Conservation (phyloP, 257 asterid species). For the Avicennia marina region DNA sequence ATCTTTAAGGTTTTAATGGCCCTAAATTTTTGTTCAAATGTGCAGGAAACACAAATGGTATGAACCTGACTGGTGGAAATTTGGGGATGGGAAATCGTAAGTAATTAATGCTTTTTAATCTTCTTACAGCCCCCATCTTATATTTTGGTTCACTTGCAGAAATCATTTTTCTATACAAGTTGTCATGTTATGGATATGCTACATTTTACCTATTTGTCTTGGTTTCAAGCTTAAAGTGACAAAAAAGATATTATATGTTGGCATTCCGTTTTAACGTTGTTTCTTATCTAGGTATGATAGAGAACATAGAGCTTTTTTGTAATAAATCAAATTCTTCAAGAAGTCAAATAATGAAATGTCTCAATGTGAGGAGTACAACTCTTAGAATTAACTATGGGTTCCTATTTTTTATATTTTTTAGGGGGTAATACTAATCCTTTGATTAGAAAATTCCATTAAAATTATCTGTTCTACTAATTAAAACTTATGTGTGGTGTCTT, state of each 20-base stretch:
- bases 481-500: neutral
- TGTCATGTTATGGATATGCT: neutral
- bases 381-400: no score
- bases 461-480: no score
- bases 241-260: neutral
- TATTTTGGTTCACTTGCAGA: slow-evolving; percentile 4
- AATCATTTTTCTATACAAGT: neutral
- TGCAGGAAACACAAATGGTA: slow-evolving; percentile 81
- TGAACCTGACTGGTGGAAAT: slow-evolving; percentile 98
- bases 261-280: neutral
- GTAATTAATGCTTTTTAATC: slow-evolving; percentile 24
- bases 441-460: no score
- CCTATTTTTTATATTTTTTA: no score
- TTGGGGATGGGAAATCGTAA: slow-evolving; percentile 93
- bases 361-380: no score
- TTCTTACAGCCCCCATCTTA: slow-evolving; percentile 3
- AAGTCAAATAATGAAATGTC: no score
- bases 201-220: neutral
- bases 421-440: no score
- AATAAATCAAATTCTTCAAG: no score
- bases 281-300: neutral
- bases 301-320: neutral
- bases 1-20: slow-evolving; percentile 5
- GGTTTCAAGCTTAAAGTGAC: neutral
- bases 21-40: slow-evolving; percentile 5